Evolutionary conservation across 805 yeast genomes (phyloP).

Genomic region (Saturnispora bothae): DNA sequence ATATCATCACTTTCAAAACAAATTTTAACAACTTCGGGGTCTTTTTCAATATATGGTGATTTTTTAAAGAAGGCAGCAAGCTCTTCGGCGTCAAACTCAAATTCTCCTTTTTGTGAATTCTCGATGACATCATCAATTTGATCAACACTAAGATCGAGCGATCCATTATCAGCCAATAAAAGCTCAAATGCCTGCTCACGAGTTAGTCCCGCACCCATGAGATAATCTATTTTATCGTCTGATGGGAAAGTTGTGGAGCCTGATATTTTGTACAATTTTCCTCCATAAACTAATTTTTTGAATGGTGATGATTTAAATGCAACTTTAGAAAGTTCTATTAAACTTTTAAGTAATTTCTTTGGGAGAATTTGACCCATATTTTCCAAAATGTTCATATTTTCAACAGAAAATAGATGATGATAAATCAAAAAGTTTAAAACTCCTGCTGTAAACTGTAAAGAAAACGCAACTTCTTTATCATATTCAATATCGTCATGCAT

Average conservation of each 20-base stretch:
- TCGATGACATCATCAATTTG: conserved; percentile 16
- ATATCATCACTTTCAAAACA: conserved; percentile 21
- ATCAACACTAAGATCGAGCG: conserved; percentile 14
- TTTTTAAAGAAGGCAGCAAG: conserved; percentile 8
- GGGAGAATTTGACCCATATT: conserved; percentile 25
- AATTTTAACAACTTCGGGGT: conserved; percentile 26
- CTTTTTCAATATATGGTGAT: conserved; percentile 16
- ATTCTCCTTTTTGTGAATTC: conserved; percentile 22
- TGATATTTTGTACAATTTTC: conserved; percentile 28
- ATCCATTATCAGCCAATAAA: conserved; percentile 17
- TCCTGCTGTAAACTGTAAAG: conserved; percentile 31
- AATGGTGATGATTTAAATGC: conserved; percentile 30
- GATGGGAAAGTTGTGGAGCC: conserved; percentile 34
- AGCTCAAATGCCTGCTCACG: conserved; percentile 24
- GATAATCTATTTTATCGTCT: conserved; percentile 24
- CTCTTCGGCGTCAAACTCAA: conserved; percentile 18
- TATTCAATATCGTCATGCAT: conserved; percentile 28
- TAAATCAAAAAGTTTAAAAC: conserved; percentile 32
- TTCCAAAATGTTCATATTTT: conserved; percentile 16
- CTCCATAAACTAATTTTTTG: conserved; percentile 27
- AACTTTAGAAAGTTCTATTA: conserved; percentile 35
- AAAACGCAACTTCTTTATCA: conserved; percentile 18
- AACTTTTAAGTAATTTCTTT: conserved; percentile 31
- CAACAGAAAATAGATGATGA: conserved; percentile 24
- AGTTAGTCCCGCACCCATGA: conserved; percentile 24